Percentiles rank a stretch among this genome's conserved stretches.
Conservation (phyloP, 768 basidiomycete genomes). For the Dentipellis fragilis region DNA sequence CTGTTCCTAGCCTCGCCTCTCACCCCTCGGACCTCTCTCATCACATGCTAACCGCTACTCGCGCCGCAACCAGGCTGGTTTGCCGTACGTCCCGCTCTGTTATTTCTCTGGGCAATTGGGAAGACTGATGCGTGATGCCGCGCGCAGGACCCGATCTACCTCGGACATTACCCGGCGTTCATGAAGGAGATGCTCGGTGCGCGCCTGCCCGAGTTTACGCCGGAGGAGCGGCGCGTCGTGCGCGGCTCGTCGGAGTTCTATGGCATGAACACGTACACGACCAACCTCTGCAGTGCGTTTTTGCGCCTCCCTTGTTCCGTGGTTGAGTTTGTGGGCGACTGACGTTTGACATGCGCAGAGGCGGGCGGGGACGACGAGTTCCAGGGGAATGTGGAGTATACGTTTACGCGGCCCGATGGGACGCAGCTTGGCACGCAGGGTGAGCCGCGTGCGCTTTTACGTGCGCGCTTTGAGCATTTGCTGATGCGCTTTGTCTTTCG, state of each 20-base stretch:
- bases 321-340: not conserved
- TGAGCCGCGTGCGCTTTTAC: slow-evolving; percentile 16
- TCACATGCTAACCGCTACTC: slow-evolving; percentile 16
- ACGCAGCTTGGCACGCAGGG: slow-evolving; percentile 60
- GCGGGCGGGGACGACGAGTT: slow-evolving; percentile 61
- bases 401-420: slow-evolving; percentile 58
- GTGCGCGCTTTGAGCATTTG: not conserved
- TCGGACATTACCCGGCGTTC: slow-evolving; percentile 61
- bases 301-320: not conserved
- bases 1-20: slow-evolving; percentile 13
- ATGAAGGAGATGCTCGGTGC: slow-evolving; percentile 50
- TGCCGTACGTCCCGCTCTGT: slow-evolving; percentile 26
- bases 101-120: too few species aligned
- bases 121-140: not conserved
- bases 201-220: slow-evolving; percentile 48
- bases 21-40: slow-evolving; percentile 10
- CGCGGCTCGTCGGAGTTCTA: slow-evolving; percentile 65
- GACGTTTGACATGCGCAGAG: slow-evolving; percentile 28
- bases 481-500: not conserved
- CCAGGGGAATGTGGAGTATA: slow-evolving; percentile 56
- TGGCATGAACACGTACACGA: slow-evolving; percentile 71
- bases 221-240: slow-evolving; percentile 48
- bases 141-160: slow-evolving; percentile 55
- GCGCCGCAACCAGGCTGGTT: slow-evolving; percentile 37
- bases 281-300: slow-evolving; percentile 37